Percentiles rank a stretch among this genome's conserved stretches.
Evolutionary conservation across 192 early-diverging fungal genomes (phyloP).

Genomic region (Gonapodya prolifera): DNA sequence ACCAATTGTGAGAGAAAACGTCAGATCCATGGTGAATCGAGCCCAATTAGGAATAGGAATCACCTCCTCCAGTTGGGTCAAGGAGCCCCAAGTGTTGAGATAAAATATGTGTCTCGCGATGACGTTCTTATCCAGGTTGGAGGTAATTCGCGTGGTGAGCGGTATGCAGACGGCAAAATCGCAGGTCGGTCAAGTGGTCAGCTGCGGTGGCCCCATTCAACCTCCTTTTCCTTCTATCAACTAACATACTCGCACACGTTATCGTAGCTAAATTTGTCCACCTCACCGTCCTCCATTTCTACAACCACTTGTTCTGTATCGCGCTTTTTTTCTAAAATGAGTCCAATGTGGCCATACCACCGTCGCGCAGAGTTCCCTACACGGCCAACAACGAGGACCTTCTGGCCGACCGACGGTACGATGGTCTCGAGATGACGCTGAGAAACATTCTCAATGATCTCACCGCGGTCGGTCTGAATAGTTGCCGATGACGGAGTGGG

Average conservation of each 20-base stretch:
- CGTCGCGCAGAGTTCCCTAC: not conserved
- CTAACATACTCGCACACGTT: not conserved
- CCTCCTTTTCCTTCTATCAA: no score
- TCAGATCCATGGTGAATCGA: no score
- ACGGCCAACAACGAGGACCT: not conserved
- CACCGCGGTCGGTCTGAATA: not conserved
- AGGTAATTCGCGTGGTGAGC: no score
- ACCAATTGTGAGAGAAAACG: no score
- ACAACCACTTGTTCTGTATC: not conserved
- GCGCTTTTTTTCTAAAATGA: not conserved
- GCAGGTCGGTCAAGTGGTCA: no score
- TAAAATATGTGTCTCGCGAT: no score
- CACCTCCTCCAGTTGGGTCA: no score
- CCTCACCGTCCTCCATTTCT: not conserved
- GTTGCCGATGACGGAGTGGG: not conserved
- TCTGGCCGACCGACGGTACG: not conserved
- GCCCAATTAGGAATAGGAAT: no score
- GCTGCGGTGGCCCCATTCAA: no score
- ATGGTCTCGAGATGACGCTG: not conserved
- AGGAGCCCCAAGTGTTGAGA: no score
- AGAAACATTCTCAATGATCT: not conserved
- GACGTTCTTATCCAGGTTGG: no score
- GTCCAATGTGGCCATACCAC: not conserved
- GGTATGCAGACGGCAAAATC: no score
- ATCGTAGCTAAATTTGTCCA: not conserved